phyloP scores from a whole-genome alignment of 2,329 filamentous ascomycete genomes.

The Aspergillus flavus region DNA sequence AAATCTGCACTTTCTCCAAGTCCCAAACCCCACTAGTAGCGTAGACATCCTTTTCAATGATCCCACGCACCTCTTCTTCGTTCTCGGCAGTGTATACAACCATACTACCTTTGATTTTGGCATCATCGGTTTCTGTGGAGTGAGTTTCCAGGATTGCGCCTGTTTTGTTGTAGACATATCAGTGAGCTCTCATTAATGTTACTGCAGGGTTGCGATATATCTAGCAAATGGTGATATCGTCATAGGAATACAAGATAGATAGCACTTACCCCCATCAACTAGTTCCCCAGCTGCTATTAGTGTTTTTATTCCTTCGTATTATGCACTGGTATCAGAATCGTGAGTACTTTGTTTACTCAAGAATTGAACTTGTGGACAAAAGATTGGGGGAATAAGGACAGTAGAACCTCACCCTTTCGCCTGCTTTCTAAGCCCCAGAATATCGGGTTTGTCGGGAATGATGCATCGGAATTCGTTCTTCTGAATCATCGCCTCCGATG shows the following conservation, averaged over 20 bases:
- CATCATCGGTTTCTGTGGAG: slow-evolving; percentile 11
- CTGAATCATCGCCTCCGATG: too few species aligned
- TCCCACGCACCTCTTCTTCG: slow-evolving; percentile 17
- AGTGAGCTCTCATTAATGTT: not conserved
- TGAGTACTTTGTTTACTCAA: not conserved
- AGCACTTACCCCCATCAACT: slow-evolving; percentile 18
- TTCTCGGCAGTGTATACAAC: slow-evolving; percentile 21
- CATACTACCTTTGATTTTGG: slow-evolving; percentile 22
- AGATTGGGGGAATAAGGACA: too few species aligned
- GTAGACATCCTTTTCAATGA: slow-evolving; percentile 22
- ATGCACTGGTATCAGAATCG: too few species aligned
- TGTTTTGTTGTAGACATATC: not conserved
- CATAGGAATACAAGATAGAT: too few species aligned
- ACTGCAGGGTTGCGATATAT: too few species aligned
- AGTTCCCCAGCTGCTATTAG: slow-evolving; percentile 17
- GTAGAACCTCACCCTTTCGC: slow-evolving; percentile 11
- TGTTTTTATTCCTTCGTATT: slow-evolving; percentile 17
- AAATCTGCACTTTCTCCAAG: slow-evolving; percentile 19
- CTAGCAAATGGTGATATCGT: not conserved
- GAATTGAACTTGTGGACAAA: too few species aligned
- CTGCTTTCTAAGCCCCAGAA: slow-evolving; percentile 12
- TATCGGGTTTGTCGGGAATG: slow-evolving; percentile 18
- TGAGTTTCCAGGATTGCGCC: slow-evolving; percentile 23
- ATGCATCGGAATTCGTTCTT: too few species aligned
- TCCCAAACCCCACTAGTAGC: slow-evolving; percentile 25